Evolutionary conservation across 768 basidiomycete genomes (phyloP).

Genomic region (Collybia sp.): DNA sequence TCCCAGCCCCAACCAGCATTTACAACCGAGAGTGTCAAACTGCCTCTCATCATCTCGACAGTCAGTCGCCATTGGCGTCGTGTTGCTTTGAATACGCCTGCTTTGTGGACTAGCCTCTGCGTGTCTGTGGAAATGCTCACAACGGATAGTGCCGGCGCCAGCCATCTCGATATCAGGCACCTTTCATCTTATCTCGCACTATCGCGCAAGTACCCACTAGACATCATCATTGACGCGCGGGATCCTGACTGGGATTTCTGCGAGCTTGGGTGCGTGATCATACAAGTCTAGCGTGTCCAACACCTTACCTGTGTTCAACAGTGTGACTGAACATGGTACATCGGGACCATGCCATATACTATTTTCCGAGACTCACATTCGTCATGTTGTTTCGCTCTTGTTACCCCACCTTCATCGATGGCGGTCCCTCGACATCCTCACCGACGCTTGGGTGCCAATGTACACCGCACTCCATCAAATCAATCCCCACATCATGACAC

Average conservation of each 20-base stretch:
- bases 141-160: conserved; percentile 1
- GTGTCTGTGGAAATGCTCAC: conserved; percentile 35
- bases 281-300: conserved; percentile 1
- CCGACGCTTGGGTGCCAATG: conserved; percentile 58
- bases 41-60: conserved; percentile 40
- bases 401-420: conserved; percentile 48
- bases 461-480: conserved; percentile 42
- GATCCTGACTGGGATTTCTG: conserved; percentile 56
- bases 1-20: conserved; percentile 23
- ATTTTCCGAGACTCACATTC: conserved; percentile 42
- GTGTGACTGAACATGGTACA: not conserved
- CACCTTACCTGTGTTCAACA: conserved; percentile 3
- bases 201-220: conserved; percentile 44
- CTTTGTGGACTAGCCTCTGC: conserved; percentile 53
- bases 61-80: conserved; percentile 51
- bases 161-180: conserved; percentile 28
- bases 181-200: conserved; percentile 37
- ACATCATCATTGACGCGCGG: conserved; percentile 54
- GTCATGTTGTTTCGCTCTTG: conserved; percentile 38
- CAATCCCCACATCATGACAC: conserved; percentile 27
- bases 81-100: conserved; percentile 42
- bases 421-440: conserved; percentile 48
- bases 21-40: conserved; percentile 33
- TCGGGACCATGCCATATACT: conserved; percentile 21
- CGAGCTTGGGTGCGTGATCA: conserved; percentile 38